phyloP scores from a whole-genome alignment of 805 yeast species.

The Candida sithepensis region DNA sequence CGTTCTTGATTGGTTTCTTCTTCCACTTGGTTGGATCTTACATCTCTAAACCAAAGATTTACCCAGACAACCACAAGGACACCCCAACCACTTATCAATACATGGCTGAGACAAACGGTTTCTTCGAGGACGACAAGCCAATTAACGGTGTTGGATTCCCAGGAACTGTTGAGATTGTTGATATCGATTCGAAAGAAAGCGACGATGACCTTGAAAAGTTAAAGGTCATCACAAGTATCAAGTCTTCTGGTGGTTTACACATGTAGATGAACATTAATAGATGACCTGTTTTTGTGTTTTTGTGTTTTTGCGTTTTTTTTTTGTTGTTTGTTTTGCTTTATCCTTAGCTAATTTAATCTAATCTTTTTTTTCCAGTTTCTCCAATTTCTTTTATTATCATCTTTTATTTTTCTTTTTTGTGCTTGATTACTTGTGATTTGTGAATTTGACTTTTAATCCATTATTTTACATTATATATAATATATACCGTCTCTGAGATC shows the following conservation, averaged over 20 bases:
- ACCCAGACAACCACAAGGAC: slow-evolving; percentile 19
- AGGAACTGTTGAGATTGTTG: slow-evolving; percentile 12
- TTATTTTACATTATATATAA: too few species aligned
- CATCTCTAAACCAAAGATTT: slow-evolving; percentile 16
- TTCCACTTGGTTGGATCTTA: slow-evolving; percentile 13
- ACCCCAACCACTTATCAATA: slow-evolving; percentile 22
- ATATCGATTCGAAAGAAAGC: slow-evolving; percentile 5
- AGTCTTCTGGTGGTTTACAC: slow-evolving; percentile 12
- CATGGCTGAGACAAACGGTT: slow-evolving; percentile 19
- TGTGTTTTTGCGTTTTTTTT: too few species aligned
- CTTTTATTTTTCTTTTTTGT: too few species aligned
- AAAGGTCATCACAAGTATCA: slow-evolving; percentile 14
- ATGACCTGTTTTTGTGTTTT: too few species aligned
- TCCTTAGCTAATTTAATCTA: too few species aligned
- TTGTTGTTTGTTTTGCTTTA: too few species aligned
- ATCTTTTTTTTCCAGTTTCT: too few species aligned
- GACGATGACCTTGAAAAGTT: slow-evolving; percentile 11
- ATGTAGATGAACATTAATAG: too few species aligned
- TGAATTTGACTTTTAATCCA: too few species aligned
- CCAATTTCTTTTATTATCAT: too few species aligned
- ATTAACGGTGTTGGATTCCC: slow-evolving; percentile 24
- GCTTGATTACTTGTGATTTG: too few species aligned
- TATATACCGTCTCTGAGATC: too few species aligned
- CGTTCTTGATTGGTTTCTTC: slow-evolving; percentile 15
- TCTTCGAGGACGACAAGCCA: slow-evolving; percentile 24